Conservation (phyloP, 2,329 filamentous ascomycete genomes). For the Parastagonospora avenae region DNA sequence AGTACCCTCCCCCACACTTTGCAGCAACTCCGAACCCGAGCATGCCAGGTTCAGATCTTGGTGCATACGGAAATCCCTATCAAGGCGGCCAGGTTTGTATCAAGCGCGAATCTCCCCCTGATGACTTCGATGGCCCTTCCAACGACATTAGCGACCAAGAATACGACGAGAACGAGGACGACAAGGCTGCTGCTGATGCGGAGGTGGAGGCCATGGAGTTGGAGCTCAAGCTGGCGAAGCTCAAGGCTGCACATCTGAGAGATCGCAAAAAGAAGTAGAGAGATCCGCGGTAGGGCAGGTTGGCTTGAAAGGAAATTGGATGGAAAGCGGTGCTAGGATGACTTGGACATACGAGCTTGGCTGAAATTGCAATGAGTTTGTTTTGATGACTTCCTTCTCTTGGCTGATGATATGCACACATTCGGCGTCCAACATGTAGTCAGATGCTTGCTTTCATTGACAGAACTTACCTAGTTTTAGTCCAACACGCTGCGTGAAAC, state of each 20-base stretch:
- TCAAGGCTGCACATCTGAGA: constrained; percentile 8
- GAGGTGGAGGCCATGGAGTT: constrained; percentile 17
- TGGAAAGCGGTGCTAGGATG: not conserved
- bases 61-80: not conserved
- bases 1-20: constrained; percentile 3
- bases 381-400: no score
- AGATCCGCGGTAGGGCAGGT: not conserved
- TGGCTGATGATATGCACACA: no score
- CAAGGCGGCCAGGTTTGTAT: constrained; percentile 4
- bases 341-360: no score
- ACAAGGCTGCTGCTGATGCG: constrained; percentile 10
- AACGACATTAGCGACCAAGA: constrained; percentile 4
- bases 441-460: no score
- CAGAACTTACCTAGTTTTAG: no score
- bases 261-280: constrained; percentile 3
- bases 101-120: constrained; percentile 24
- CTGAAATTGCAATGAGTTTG: no score
- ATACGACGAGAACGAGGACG: constrained; percentile 1
- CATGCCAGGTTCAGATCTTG: not conserved
- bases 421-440: no score
- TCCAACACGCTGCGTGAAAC: no score
- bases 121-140: constrained; percentile 5
- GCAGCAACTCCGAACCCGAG: constrained; percentile 3
- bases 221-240: constrained; percentile 18
- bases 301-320: not conserved